phyloP scores from a whole-genome alignment of 2,329 filamentous ascomycete species.

The Aureobasidium subglaciale region DNA sequence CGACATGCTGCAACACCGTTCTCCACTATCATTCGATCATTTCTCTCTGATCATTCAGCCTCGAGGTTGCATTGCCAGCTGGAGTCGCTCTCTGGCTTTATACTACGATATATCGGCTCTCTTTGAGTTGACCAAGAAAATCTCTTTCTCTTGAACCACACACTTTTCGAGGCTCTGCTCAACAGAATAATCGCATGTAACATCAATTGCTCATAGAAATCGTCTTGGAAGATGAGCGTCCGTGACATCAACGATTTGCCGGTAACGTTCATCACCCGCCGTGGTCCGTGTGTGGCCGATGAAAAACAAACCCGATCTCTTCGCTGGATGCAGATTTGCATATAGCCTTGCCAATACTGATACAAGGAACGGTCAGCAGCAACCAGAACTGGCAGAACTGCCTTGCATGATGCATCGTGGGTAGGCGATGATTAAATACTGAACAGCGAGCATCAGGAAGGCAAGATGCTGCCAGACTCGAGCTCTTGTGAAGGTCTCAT shows the following conservation, averaged over 20 bases:
- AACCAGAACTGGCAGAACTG: background rate
- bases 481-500: too few relatives aligned
- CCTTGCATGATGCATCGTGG: background rate
- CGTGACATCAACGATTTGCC: constrained; percentile 9
- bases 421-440: background rate
- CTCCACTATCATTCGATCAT: background rate
- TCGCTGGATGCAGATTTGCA: background rate
- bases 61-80: background rate
- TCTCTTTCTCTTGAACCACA: background rate
- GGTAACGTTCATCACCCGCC: constrained; percentile 1
- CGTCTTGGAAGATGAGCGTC: too few relatives aligned
- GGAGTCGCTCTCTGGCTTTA: background rate
- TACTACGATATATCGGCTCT: too few relatives aligned
- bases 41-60: background rate
- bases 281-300: background rate
- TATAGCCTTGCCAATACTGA: background rate
- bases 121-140: too few relatives aligned
- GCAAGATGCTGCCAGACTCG: too few relatives aligned
- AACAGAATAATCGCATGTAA: too few relatives aligned
- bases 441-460: too few relatives aligned
- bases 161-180: background rate
- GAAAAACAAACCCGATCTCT: background rate
- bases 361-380: background rate
- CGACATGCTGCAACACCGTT: background rate
- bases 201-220: background rate